Percentiles rank a stretch among this genome's conserved stretches.
Conservation (phyloP, 1,139 yeast species). For the Hyphopichia khmerensis region DNA sequence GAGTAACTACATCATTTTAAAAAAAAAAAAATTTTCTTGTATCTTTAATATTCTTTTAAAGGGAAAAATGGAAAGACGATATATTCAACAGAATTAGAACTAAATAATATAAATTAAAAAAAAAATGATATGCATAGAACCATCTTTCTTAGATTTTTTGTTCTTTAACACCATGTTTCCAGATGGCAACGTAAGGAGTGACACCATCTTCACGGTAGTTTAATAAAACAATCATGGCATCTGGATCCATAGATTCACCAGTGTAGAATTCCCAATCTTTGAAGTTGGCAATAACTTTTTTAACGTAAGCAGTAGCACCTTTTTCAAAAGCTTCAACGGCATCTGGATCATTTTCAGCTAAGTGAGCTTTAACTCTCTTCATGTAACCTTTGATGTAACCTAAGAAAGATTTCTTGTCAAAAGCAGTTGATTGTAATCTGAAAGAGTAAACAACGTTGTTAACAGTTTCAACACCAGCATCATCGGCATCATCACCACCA, state of each 20-base stretch:
- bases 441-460: constrained; percentile 98
- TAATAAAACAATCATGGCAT: constrained; percentile 94
- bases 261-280: constrained; percentile 99
- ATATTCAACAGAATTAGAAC: constrained; percentile 1
- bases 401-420: constrained; percentile 97
- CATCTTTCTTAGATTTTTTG: constrained; percentile 69
- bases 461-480: constrained; percentile 83
- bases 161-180: constrained; percentile 96
- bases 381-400: constrained; percentile 98
- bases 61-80: neutral
- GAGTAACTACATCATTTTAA: neutral
- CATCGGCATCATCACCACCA: constrained; percentile 68
- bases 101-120: constrained; percentile 1
- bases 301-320: constrained; percentile 94
- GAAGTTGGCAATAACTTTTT: constrained; percentile 93
- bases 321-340: constrained; percentile 85
- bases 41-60: no score
- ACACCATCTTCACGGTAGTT: constrained; percentile 99
- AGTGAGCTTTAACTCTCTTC: constrained; percentile 89
- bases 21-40: no score
- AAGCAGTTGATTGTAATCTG: constrained; percentile 93
- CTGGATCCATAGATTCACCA: constrained; percentile 99
- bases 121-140: constrained; percentile 1
- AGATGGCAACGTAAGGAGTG: constrained; percentile 95
- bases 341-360: constrained; percentile 88